Base-by-base conservation (phyloP, 352 stramenopile species). In the Pythium vanterpoolii region DNA sequence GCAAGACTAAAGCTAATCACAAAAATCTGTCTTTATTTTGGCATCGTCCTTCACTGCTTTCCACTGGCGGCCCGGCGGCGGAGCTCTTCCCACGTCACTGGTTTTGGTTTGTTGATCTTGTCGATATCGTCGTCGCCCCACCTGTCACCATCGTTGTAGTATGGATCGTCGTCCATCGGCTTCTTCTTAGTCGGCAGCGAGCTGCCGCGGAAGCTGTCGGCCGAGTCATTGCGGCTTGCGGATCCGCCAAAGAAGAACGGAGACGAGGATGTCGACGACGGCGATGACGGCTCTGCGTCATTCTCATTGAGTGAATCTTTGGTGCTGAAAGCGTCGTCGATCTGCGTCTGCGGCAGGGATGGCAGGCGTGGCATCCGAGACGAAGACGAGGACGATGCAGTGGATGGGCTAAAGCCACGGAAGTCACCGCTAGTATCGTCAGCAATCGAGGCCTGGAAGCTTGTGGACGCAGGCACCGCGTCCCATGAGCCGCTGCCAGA, bases 41-140 rank as follows among this genome's bases (percentile, higher is more conserved):
- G 10, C 30, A 13, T 30, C 28, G 18, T 54, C 24, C 18, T 47
- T 84, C 56, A 90, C 11, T 67, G 38, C 62, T 87, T 86, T 44
- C 69, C 61, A 19, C 48, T 27, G 10, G 76, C 71, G 45, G 76
- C 76, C 11, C 77, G 83, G 46, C 76, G 74, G 34, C 83, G 81
- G 26, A 93, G 82, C 27, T 93, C 81, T 39, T 93, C 81, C 83
- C 83, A 93, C 8, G 81, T 88, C 13, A 79, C 90, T 8, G 72
- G 68, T 34, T 86, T 80, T 10, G 53, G 31, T 46, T 49, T 50
- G 19, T 36, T 50, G 14, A 21, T 16, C 10, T 6, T 16, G 8
- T 51, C 36, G 30, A 50, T 66, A 26, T 85, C 65, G 27, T 85
- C 69, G 14, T 88, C 70, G 10, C 40, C 46, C 46, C 39, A 62